Base-by-base conservation (phyloP, 2,329 filamentous ascomycete genomes). In the Blastomyces parvus region DNA sequence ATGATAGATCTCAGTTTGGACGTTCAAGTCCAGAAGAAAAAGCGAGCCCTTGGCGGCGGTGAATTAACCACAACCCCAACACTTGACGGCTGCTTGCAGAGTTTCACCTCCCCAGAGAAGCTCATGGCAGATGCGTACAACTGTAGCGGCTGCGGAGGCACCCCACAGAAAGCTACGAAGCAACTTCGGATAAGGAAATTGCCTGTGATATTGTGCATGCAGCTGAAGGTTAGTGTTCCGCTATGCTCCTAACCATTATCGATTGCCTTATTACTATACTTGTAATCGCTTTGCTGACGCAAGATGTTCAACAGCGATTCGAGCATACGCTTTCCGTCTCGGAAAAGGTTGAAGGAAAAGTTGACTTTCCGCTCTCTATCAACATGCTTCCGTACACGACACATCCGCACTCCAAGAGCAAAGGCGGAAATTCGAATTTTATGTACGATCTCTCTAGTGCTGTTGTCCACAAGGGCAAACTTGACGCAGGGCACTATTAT, bases 361-460 rank as follows among this genome's bases (percentile, higher is more conserved):
- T 97, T 61, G 85, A 88, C 60, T 97, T 97, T 70, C 92, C 92
- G 0, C 78, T 96, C 59, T 86, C 89, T 64, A 83, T 97, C 46
- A 94, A 96, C 72, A 91, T 97, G 86, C 83, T 90, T 27, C 91
- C 92, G 0, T 97, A 96, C 75, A 94, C 91, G 0, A 90, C 88
- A 56, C 83, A 84, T 22, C 84, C 85, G 9, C 67, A 74, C 63
- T 70, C 70, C 11, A 65, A 71, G 3, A 59, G 33, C 42, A 19
- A 46, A 27, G 27, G 7, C 3, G 69, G 69, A 64, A 72, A 72
- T 59, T 73, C 73, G 6, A 86, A 84, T 5, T 91, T 89, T 71
- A 85, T 88, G 5, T 97, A 97, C 74, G 91, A 96, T 68, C 83
- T 97, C 0, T 83, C 92, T 22, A 91, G 89, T 66, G 92, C 96